phyloP scores from a whole-genome alignment of 352 stramenopile genomes.

The Pythium pyrilobum region DNA sequence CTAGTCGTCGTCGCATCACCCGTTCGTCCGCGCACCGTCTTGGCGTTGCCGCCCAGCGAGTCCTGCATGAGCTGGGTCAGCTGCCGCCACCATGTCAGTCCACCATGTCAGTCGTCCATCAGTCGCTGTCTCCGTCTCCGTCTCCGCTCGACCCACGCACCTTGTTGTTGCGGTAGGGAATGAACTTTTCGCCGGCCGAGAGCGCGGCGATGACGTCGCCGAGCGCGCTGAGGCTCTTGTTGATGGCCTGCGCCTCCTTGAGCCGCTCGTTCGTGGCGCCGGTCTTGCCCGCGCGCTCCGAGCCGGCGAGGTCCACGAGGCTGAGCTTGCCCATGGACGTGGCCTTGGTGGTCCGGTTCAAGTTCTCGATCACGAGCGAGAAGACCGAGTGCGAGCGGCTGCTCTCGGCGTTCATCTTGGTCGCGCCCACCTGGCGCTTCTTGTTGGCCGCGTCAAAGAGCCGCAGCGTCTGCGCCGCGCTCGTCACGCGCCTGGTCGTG shows the following conservation, averaged over 20 bases:
- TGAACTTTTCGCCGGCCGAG: slow-evolving; percentile 90
- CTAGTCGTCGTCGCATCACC: not conserved
- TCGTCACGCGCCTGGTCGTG: slow-evolving; percentile 67
- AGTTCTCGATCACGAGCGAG: slow-evolving; percentile 82
- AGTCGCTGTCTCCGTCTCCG: not conserved
- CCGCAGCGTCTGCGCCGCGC: slow-evolving; percentile 68
- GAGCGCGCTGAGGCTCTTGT: slow-evolving; percentile 87
- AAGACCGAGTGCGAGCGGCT: slow-evolving; percentile 90
- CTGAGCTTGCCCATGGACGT: slow-evolving; percentile 80
- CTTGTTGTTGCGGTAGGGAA: slow-evolving; percentile 93
- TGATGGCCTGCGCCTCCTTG: slow-evolving; percentile 88
- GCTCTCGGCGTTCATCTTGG: slow-evolving; percentile 92
- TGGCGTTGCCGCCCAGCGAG: slow-evolving; percentile 90
- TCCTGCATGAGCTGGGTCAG: slow-evolving; percentile 93
- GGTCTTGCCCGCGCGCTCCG: slow-evolving; percentile 83
- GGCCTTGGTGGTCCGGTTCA: slow-evolving; percentile 86
- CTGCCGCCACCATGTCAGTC: slow-evolving; percentile 19
- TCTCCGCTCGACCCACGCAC: slow-evolving; percentile 12
- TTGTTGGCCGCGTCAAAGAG: slow-evolving; percentile 87
- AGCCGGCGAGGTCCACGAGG: slow-evolving; percentile 86
- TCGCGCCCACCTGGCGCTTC: slow-evolving; percentile 86
- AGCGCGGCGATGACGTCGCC: slow-evolving; percentile 91
- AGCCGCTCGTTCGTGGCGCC: slow-evolving; percentile 78
- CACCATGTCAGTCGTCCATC: not conserved
- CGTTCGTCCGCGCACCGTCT: slow-evolving; percentile 69